Base-by-base conservation (phyloP, 306 rosid genomes). In the Dryas alaskensis region DNA sequence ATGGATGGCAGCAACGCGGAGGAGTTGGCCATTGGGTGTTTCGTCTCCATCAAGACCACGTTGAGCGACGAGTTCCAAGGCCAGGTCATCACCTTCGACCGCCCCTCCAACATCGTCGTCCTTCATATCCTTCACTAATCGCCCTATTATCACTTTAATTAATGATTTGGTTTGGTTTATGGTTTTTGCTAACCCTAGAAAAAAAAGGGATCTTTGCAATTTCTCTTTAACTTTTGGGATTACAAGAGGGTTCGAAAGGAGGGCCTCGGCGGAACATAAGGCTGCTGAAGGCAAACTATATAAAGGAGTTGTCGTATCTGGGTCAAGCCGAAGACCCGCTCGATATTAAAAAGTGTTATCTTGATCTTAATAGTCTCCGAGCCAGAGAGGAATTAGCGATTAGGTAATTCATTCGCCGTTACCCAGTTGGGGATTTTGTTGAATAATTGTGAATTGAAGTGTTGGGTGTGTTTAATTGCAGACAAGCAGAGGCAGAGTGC, bases 41-140 rank as follows among this genome's bases (percentile, higher is more conserved):
- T 88, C 71, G 86, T 94, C 27, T 88, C 90, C 75, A 86, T 94
- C 83, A 92, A 87, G 76, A 94, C 99, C 64, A 87, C 93, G 12
- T 73, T 92, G 59, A 91, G 98, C 37, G 99, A 92, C 64, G 93
- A 92, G 70, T 92, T 94, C 46, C 86, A 90, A 71, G 98, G 86
- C 48, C 98, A 94, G 54, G 89, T 94, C 79, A 81, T 94, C 69
- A 78, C 98, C 84, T 94, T 84, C 69, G 98, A 94, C 76, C 95
- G 96, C 67, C 70, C 70, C 74, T 87, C 98, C 65, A 94, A 88
- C 88, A 86, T 88, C 76, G 95, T 94, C 74, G 87, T 88, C 63
- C 92, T 94, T 80, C 99, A 86, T 86, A 86, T 86, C 90, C 90
- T 83, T 59, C 50, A 5, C 47, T 10, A 5, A 0, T 40, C 10